Evolutionary conservation across 441 rosid genomes (phyloP), one percentile per base, ranked within the genome.

Genomic region (Pelargonium cotyledonis): DNA sequence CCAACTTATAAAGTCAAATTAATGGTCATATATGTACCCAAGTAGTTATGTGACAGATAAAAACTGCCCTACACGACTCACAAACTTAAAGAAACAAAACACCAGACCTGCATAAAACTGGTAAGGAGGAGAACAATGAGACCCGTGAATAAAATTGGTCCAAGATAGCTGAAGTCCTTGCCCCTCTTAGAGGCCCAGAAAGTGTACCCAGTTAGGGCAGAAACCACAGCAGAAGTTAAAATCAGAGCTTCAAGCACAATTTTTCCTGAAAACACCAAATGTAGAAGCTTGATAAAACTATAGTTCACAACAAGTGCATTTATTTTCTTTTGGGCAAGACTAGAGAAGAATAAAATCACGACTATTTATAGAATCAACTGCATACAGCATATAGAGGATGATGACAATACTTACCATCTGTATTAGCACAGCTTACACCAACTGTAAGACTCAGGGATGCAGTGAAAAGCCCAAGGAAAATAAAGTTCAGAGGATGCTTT

Each of bases 161-260:
- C 95, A 58, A 93, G 87, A 73, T 80, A 91, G 80, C 93, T 86
- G 80, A 93, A 93, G 70, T 93, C 98, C 76, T 88, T 81, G 77
- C 98, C 98, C 78, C 80, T 93, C 90, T 85, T 93, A 9, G 95
- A 75, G 43, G 97, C 98, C 97, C 96, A 93, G 89, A 93, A 93
- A 67, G 96, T 88, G 82, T 91, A 93, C 12, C 80, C 98, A 18
- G 97, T 93, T 66, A 93, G 78, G 65, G 93, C 83, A 29, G 67
- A 79, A n/a, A 93, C 97, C 78, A 89, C 95, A 8, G 89, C 92
- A 0, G 94, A 79, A 35, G 98, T 93, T 75, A 93, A 77, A 76
- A 89, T 80, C 69, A 93, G 82, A 10, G 98, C 98, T 82, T 93
- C 84, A 35, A 93, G 98, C 75, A 93, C 98, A 35, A 93, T 87